phyloP scores from a whole-genome alignment of 2,329 filamentous ascomycete species.

The Tympanopsis confertula region DNA sequence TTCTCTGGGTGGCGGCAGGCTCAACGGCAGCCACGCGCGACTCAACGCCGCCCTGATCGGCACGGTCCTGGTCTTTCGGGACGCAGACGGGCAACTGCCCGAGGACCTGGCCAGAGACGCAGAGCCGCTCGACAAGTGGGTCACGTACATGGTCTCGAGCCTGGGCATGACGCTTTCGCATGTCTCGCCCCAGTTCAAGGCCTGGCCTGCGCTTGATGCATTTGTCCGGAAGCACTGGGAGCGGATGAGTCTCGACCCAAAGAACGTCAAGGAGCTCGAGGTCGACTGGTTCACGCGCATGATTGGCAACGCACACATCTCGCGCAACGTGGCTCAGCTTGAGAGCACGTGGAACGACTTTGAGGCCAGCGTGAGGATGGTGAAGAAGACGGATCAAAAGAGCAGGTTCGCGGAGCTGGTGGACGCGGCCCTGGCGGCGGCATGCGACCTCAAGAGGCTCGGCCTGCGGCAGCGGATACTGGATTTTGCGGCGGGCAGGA shows the following conservation, averaged over 20 bases:
- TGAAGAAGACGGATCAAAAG: not conserved
- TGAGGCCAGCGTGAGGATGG: not conserved
- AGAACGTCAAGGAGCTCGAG: not conserved
- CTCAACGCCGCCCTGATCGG: not conserved
- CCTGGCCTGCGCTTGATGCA: not conserved
- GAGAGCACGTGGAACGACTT: not conserved
- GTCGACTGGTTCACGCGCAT: not conserved
- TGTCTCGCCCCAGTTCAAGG: not conserved
- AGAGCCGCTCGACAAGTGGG: not conserved
- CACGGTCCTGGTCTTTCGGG: not conserved
- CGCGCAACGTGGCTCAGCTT: not conserved
- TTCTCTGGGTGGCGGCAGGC: no score
- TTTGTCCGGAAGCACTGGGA: not conserved
- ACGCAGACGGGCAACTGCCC: not conserved
- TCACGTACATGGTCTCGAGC: not conserved
- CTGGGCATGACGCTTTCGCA: not conserved
- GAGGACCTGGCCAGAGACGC: not conserved
- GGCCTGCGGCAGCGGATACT: not conserved
- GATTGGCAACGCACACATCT: not conserved
- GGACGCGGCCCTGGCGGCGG: not conserved
- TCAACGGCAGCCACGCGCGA: not conserved
- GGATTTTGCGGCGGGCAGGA: constrained; percentile 41
- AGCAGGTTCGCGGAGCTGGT: not conserved
- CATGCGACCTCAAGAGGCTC: not conserved
- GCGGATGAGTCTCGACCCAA: not conserved